A percentile compares a stretch with the other conserved stretches of the same genome.
Evolutionary conservation across 345 rosid genomes (phyloP).

Genomic region (Conringia planisiliqua): DNA sequence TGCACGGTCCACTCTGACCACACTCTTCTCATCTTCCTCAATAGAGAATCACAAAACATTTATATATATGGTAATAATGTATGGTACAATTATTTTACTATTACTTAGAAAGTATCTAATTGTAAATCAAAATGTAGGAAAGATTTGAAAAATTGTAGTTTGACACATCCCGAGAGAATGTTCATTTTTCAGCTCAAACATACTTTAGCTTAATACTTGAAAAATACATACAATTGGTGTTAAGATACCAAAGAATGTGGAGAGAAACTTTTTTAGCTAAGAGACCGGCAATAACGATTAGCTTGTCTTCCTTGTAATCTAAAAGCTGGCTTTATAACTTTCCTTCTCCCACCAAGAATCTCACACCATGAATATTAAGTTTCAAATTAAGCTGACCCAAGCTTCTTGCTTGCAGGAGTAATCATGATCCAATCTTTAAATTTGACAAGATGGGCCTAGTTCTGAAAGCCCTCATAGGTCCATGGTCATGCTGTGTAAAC

Average conservation of each 20-base stretch:
- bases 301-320: not conserved
- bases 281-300: no score
- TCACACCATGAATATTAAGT: no score
- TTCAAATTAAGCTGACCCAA: not conserved
- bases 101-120: no score
- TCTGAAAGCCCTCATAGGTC: not conserved
- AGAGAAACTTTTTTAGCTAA: no score
- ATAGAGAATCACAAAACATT: not conserved
- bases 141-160: no score
- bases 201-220: not conserved
- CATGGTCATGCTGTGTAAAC: not conserved
- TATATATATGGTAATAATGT: not conserved
- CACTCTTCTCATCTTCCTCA: constrained; percentile 6
- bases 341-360: not conserved
- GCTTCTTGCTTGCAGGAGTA: not conserved
- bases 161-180: no score
- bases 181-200: not conserved
- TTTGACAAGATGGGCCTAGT: not conserved
- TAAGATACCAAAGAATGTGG: no score
- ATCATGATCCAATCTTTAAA: not conserved
- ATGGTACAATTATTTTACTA: no score
- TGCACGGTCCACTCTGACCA: constrained; percentile 30
- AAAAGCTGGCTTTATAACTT: not conserved
- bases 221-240: no score
- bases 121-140: no score